Conservation (phyloP, 192 early-diverging fungal species). For the Coemansia asiatica region DNA sequence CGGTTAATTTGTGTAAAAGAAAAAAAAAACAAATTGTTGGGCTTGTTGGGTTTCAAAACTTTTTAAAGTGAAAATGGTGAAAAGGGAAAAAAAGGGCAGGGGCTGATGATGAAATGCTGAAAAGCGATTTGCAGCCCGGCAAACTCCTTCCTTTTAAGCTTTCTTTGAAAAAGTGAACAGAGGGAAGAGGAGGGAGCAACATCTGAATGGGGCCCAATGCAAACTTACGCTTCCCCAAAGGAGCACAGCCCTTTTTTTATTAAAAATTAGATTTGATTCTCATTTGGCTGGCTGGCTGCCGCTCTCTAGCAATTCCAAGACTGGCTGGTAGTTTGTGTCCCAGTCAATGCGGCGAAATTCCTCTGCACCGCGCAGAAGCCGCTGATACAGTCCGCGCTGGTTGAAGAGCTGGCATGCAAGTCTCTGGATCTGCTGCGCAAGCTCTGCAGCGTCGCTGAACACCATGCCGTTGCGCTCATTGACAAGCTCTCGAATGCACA, state of each 20-base stretch:
- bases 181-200: neutral
- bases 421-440: slow-evolving; percentile 61
- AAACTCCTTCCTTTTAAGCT: slow-evolving; percentile 2
- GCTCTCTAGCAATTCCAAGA: slow-evolving; percentile 27
- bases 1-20: neutral
- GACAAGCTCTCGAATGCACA: slow-evolving; percentile 72
- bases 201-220: neutral
- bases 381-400: slow-evolving; percentile 21
- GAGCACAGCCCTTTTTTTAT: neutral
- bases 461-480: slow-evolving; percentile 67
- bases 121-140: neutral
- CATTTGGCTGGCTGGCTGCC: neutral
- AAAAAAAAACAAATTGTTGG: neutral
- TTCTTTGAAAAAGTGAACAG: neutral
- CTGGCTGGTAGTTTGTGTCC: slow-evolving; percentile 37
- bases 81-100: neutral
- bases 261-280: neutral
- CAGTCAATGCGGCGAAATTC: slow-evolving; percentile 40
- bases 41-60: neutral
- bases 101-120: neutral
- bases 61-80: neutral
- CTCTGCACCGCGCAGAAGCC: slow-evolving; percentile 41
- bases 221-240: neutral
- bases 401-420: slow-evolving; percentile 15
- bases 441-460: slow-evolving; percentile 59